phyloP scores from a whole-genome alignment of 805 yeast genomes.

The Wickerhamomyces bovis region DNA sequence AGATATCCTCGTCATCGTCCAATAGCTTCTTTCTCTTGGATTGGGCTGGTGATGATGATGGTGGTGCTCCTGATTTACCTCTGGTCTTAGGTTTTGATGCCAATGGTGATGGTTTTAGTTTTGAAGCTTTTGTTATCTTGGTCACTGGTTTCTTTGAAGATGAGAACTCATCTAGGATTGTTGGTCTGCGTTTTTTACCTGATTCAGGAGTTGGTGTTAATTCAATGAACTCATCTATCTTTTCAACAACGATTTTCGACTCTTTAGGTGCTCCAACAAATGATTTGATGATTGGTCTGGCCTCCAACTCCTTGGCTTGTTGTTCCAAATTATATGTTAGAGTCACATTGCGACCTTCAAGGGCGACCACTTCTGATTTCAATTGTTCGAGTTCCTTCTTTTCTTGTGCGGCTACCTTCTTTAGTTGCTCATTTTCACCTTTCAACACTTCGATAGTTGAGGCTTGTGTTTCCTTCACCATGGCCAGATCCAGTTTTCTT shows the following conservation, averaged over 20 bases:
- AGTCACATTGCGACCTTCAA: not conserved
- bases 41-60: not conserved
- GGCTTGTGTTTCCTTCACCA: slow-evolving; percentile 7
- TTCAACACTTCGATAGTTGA: slow-evolving; percentile 4
- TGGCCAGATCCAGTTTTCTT: slow-evolving; percentile 26
- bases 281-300: not conserved
- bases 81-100: not conserved
- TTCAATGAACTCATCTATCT: not conserved
- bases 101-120: not conserved
- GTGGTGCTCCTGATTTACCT: not conserved
- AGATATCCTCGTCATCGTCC: slow-evolving; percentile 22
- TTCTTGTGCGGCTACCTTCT: not conserved
- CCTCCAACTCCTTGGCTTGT: not conserved
- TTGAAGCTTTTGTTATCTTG: not conserved
- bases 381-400: not conserved
- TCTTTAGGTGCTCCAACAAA: not conserved
- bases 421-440: not conserved
- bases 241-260: not conserved
- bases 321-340: slow-evolving; percentile 7
- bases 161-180: not conserved
- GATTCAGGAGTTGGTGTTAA: not conserved
- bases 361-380: not conserved
- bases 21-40: slow-evolving; percentile 25
- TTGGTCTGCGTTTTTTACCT: not conserved
- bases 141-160: not conserved